Evolutionary conservation across 768 basidiomycete genomes (phyloP).

Genomic region (Termitomyces eurrhizus): DNA sequence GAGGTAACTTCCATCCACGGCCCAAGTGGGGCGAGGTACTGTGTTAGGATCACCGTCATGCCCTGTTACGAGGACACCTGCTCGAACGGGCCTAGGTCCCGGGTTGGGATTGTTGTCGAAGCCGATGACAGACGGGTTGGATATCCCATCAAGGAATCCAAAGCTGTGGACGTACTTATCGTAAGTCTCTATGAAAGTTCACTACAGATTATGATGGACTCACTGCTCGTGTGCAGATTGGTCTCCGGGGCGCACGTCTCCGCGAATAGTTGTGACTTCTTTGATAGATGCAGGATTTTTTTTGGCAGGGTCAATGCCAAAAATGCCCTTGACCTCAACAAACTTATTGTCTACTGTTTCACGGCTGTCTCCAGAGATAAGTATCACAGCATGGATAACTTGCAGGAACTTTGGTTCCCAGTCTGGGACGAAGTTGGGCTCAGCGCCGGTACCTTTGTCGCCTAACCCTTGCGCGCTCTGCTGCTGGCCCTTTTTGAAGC

Average conservation of each 20-base stretch:
- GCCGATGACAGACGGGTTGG: slow-evolving; percentile 42
- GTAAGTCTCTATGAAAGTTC: neutral
- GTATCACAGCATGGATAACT: slow-evolving; percentile 45
- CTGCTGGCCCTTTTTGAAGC: slow-evolving; percentile 39
- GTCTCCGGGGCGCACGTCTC: slow-evolving; percentile 41
- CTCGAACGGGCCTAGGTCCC: slow-evolving; percentile 33
- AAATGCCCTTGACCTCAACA: slow-evolving; percentile 28
- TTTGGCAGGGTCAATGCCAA: slow-evolving; percentile 24
- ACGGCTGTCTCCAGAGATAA: slow-evolving; percentile 45
- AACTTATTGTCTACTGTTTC: slow-evolving; percentile 32
- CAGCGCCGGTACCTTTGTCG: slow-evolving; percentile 28
- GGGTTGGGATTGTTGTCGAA: slow-evolving; percentile 33
- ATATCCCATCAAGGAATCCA: slow-evolving; percentile 50
- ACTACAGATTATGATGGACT: slow-evolving; percentile 8
- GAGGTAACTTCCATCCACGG: slow-evolving; percentile 48
- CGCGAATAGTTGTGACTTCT: slow-evolving; percentile 31
- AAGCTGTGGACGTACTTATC: slow-evolving; percentile 28
- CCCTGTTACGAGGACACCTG: slow-evolving; percentile 44
- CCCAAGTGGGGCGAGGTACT: slow-evolving; percentile 34
- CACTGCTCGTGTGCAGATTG: slow-evolving; percentile 46
- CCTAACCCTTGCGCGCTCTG: slow-evolving; percentile 34
- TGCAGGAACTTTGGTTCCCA: slow-evolving; percentile 47
- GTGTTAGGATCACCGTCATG: slow-evolving; percentile 33
- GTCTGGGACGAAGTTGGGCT: slow-evolving; percentile 29
- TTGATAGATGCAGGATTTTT: slow-evolving; percentile 27